phyloP scores from a whole-genome alignment of 2,329 filamentous ascomycete species.

The Beauveria pseudobassiana region DNA sequence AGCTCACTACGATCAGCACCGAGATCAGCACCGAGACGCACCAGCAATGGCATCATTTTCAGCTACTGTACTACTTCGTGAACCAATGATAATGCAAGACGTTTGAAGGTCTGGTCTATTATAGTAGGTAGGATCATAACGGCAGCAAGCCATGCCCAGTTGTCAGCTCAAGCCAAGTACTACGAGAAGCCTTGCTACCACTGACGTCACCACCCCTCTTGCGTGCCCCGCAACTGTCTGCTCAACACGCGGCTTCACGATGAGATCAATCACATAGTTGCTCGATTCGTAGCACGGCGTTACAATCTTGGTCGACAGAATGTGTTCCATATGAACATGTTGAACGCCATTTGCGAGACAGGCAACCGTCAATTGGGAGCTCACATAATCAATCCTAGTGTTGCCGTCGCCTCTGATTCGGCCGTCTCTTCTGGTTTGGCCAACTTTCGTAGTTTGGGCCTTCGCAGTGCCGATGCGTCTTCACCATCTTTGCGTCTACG shows the following conservation, averaged over 20 bases:
- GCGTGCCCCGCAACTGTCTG: neutral
- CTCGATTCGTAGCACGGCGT: too few relatives aligned
- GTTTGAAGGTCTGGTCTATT: neutral
- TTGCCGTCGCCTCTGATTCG: too few relatives aligned
- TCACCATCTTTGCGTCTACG: neutral
- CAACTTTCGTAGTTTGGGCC: neutral
- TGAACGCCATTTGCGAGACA: too few relatives aligned
- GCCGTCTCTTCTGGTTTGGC: neutral
- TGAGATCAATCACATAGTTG: too few relatives aligned
- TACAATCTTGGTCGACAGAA: too few relatives aligned
- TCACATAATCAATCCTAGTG: too few relatives aligned
- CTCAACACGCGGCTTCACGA: neutral
- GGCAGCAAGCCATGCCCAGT: neutral
- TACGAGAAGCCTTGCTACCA: neutral
- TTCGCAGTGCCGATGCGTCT: neutral
- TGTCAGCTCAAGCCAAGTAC: neutral
- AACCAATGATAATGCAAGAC: neutral
- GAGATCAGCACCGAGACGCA: neutral
- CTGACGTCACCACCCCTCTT: neutral
- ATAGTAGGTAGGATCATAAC: neutral
- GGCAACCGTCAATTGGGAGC: too few relatives aligned
- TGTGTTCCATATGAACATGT: too few relatives aligned
- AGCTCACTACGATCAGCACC: neutral
- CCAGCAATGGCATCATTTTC: constrained; percentile 5
- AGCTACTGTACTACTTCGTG: neutral